phyloP scores from a whole-genome alignment of 2,329 filamentous ascomycete genomes.

The Phoma sp. region DNA sequence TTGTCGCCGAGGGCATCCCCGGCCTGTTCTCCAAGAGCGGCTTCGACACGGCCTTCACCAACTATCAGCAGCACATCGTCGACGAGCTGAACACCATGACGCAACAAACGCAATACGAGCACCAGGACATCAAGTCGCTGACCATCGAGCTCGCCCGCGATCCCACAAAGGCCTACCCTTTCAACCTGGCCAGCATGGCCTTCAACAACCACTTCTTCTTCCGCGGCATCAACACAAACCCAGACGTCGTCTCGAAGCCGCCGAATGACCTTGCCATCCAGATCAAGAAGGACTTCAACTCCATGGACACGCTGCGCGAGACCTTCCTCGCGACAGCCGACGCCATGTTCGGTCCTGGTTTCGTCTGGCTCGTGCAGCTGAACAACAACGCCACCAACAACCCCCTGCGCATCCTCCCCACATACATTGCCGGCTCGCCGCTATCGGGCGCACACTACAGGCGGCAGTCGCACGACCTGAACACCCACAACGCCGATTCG shows the following conservation, averaged over 20 bases:
- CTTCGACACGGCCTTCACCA: constrained; percentile 78
- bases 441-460: constrained; percentile 86
- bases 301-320: constrained; percentile 77
- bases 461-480: constrained; percentile 71
- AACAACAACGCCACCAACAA: constrained; percentile 50
- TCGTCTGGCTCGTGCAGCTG: constrained; percentile 85
- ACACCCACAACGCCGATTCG: constrained; percentile 56
- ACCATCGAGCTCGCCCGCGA: constrained; percentile 78
- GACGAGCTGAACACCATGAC: constrained; percentile 77
- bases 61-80: constrained; percentile 78
- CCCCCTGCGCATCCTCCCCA: constrained; percentile 74
- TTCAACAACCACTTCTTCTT: constrained; percentile 93
- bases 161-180: constrained; percentile 75
- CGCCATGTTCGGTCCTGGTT: constrained; percentile 95
- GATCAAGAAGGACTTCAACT: constrained; percentile 77
- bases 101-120: constrained; percentile 69
- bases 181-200: constrained; percentile 97
- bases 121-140: constrained; percentile 69
- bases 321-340: constrained; percentile 82
- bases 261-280: constrained; percentile 61
- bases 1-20: constrained; percentile 64
- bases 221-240: constrained; percentile 55
- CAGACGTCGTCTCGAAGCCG: constrained; percentile 33
- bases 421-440: constrained; percentile 90
- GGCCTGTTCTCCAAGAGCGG: constrained; percentile 72